Conservation (phyloP, 371 early-diverging fungal species). For the Mucor circinelloides region DNA sequence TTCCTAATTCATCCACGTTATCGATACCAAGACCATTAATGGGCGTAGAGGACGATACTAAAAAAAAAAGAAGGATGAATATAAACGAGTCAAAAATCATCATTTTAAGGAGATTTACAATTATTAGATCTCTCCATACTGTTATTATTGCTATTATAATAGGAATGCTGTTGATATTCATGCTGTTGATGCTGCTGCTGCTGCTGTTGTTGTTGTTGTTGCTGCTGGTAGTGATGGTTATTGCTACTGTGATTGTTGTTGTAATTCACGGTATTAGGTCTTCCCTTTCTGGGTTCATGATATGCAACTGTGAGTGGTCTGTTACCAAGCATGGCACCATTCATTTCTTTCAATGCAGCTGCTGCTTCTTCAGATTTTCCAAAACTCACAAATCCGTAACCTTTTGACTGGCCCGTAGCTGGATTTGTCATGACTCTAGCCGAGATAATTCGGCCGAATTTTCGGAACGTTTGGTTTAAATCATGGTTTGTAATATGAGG, state of each 20-base stretch:
- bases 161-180: constrained; percentile 1
- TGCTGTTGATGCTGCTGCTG: constrained; percentile 4
- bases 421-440: constrained; percentile 51
- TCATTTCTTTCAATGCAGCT: constrained; percentile 39
- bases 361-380: constrained; percentile 41
- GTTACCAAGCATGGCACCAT: constrained; percentile 25
- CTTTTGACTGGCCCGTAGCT: constrained; percentile 43
- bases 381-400: constrained; percentile 50
- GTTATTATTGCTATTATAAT: constrained; percentile 5
- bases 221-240: background rate
- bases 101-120: background rate
- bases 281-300: constrained; percentile 42
- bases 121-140: background rate
- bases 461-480: constrained; percentile 38
- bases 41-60: constrained; percentile 1
- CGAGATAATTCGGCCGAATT: constrained; percentile 51
- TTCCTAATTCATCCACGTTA: constrained; percentile 39
- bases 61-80: background rate
- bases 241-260: background rate
- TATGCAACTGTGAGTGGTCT: constrained; percentile 37
- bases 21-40: constrained; percentile 39
- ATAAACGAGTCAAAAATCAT: background rate
- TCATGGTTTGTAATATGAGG: constrained; percentile 44
- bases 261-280: constrained; percentile 3
- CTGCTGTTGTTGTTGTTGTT: background rate